Base-by-base conservation (phyloP, 2,329 filamentous ascomycete species). In the Cladophialophora chaetospira region DNA sequence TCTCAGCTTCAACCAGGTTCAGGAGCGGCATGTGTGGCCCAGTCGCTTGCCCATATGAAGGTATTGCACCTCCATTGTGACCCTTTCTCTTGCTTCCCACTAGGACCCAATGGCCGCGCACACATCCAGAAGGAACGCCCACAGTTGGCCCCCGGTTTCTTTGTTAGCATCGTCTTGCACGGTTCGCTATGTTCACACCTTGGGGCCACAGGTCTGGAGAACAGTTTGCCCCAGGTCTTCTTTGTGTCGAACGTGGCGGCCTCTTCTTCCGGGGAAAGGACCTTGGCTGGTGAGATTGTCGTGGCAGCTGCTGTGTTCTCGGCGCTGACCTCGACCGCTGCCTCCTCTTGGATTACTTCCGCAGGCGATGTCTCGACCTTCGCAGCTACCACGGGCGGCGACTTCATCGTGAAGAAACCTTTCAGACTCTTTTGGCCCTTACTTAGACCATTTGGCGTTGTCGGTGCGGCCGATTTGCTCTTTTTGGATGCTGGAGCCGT, bases 1-100 rank as follows among this genome's bases (percentile, higher is more conserved):
- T n/a, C n/a, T n/a, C n/a, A n/a, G n/a, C 29, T 33, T 49, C 19
- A 62, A 11, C 46, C 45, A 19, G 54, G 52, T 15, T 59, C 62
- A 35, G 29, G 29, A 33, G 55, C 40, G 23, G 53, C 43, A 62
- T 58, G 62, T 1, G 63, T 69, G 68, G 81, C 84, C 83, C 81
- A 86, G 68, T 86, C 83, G 65, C 79, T 85, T 42, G 76, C 79
- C 84, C 84, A 87, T 42, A 86, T 91, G 66, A 97, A 97, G 0
- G 91, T 96, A 2, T 82, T 78, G 71, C 93, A 97, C 40, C 90
- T 84, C 90, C 92, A 97, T 69, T 94, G 81, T 0, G 91, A 91
- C 2, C 86, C 88, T 58, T 79, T 88, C 72, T 96, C 92, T 70
- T 94, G 94, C 65, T 88, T 83, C 0, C 91, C 94, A 21, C 87